Evolutionary conservation across 768 basidiomycete genomes (phyloP), one percentile per base, ranked within the genome.

Genomic region (Lactarius hatsudake): DNA sequence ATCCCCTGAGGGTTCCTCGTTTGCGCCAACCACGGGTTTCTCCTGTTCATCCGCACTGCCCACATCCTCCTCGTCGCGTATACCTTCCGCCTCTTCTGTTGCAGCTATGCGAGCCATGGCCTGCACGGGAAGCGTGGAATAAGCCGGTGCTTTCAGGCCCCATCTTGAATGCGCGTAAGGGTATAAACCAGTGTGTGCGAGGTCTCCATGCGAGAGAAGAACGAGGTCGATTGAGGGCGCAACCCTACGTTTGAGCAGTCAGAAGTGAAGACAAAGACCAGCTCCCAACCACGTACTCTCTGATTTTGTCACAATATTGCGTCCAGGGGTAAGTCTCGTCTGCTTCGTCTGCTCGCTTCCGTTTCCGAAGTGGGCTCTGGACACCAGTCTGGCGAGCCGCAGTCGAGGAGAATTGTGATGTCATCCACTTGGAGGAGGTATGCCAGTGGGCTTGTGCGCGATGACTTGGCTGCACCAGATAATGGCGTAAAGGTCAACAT

Each of bases 401-500:
- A 94, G 79, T 99, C 97, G 65, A 99, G 84, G 23, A 99, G 84
- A 72, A 99, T 93, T 65, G 87, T 84, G 26, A 97, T 89, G 77
- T 96, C 94, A 81, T 98, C 97, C 63, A 98, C 85, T 73, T 98
- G 91, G 26, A 99, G 86, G 38, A 98, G 81, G 76, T 97, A 96
- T 9, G 88, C 85, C 53, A 94, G 80, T 2, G 93, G 91, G 8
- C 82, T 83, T 9, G 84, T 83, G 66, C 81, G 79, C 9, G 83
- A 79, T 1, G 88, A 86, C 69, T 86, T 85, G 61, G 93, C 93
- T 43, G 92, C 87, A 30, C 93, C 93, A 43, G 93, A 90, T 55
- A 98, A 81, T 1, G 96, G 92, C 10, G 91, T 95, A 76, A 98
- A 94, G 32, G 94, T 96, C 81, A 98, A 95, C 94, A 97, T 96